Base-by-base conservation (phyloP, 768 basidiomycete species). In the Trametes gibbosa region DNA sequence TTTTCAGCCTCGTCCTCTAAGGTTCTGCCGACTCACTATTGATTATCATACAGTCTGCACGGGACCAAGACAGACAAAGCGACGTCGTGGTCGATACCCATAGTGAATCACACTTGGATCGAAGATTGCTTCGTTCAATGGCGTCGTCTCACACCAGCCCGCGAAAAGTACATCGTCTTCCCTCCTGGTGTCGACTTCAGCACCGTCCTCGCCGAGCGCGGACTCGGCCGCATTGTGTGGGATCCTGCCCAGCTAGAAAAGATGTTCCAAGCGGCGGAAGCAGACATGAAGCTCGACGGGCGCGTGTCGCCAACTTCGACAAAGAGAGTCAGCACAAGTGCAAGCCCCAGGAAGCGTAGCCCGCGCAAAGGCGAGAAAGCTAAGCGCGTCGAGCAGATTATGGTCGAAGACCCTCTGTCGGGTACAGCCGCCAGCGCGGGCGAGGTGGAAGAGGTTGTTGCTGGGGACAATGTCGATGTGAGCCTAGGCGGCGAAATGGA, bases 91-190 rank as follows among this genome's bases (percentile, higher is more conserved):
- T 83, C 82, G 0, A 89, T 95, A 61, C 87, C 92, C 0, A 78
- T 95, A 57, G 88, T 95, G 12, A 96, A 94, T 65, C 95, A 98
- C 65, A 79, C 81, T 0, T 97, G 93, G 92, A 78, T 97, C 3
- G 95, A 97, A 68, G 92, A 95, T 61, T 95, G 92, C 69, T 90
- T 95, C 67, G 73, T 84, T 21, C 79, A 84, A 51, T 97, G 95
- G 94, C 80, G 81, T 47, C 78, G 80, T 34, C 75, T 90, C 57
- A 86, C 86, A 0, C 79, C 83, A 13, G 85, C 81, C 0, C 71
- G 78, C 17, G 82, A 84, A 50, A 86, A 85, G 56, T 93, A 92
- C 71, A 82, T 86, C 59, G 66, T 77, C 25, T 92, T 89, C 62
- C 85, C 89, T 0, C 76, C 79, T 0, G 85, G 86, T 12, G 71